Evolutionary conservation across 441 rosid genomes (phyloP).

Genomic region (Monsonia emarginata): DNA sequence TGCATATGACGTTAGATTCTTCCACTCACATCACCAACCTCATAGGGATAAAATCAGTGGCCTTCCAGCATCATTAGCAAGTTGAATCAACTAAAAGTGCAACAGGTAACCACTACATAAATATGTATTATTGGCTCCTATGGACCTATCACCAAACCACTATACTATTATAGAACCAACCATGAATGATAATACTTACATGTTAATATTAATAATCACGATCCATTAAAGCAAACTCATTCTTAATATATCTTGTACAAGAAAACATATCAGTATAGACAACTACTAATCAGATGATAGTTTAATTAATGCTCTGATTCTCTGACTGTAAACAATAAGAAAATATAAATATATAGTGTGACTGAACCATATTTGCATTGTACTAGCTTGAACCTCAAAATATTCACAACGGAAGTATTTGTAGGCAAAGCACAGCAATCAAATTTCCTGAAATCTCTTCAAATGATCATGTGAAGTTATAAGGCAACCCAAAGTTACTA

Average conservation of each 20-base stretch:
- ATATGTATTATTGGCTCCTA: neutral
- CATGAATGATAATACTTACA: neutral
- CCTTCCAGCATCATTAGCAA: neutral
- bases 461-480: neutral
- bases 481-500: neutral
- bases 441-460: neutral
- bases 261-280: neutral
- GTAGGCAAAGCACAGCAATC: neutral
- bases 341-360: neutral
- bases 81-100: neutral
- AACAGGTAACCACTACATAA: neutral
- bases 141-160: neutral
- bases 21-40: neutral
- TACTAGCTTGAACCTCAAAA: neutral
- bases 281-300: too few relatives aligned
- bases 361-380: neutral
- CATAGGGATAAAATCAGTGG: neutral
- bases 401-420: neutral
- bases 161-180: neutral
- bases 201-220: neutral
- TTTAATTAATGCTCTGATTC: too few relatives aligned
- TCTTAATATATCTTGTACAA: neutral
- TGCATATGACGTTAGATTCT: constrained; percentile 13
- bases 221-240: neutral
- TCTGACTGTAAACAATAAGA: neutral